These are phyloP conservation scores for Purshia tridentata DNA, from an alignment of 306 rosid species.

Conservation along the genomic window DNA sequence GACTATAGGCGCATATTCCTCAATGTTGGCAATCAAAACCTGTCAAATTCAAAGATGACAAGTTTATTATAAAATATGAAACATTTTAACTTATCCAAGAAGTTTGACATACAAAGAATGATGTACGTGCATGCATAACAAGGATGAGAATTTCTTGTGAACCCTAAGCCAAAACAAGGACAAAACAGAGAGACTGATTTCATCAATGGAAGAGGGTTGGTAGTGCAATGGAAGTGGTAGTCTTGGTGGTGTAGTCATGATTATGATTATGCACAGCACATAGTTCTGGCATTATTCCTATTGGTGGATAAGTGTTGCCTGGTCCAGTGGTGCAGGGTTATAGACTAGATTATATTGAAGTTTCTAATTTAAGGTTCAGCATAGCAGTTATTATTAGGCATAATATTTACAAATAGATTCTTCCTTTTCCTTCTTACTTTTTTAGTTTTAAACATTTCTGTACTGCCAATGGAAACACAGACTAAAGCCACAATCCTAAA, in stretches of 20 bases:
- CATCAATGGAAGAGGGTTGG: background rate
- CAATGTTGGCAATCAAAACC: slow-evolving; percentile 93
- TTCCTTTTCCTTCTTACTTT: background rate
- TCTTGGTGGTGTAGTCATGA: background rate
- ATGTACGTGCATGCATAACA: background rate
- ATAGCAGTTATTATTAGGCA: background rate
- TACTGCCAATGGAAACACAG: background rate
- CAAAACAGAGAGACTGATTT: background rate
- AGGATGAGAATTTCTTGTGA: background rate
- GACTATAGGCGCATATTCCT: slow-evolving; percentile 93
- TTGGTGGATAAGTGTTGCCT: background rate
- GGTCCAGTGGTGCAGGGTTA: too few relatives aligned
- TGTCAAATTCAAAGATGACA: slow-evolving; percentile 37
- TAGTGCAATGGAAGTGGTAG: background rate
- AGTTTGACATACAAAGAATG: slow-evolving; percentile 17
- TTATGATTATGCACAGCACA: too few relatives aligned
- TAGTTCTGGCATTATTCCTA: too few relatives aligned
- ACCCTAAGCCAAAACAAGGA: background rate
- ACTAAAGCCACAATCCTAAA: background rate
- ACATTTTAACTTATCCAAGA: background rate
- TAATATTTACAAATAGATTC: background rate
- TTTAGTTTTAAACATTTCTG: background rate
- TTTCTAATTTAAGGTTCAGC: background rate
- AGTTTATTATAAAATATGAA: background rate
- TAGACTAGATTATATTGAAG: background rate